Percentiles rank a stretch among this genome's conserved stretches.
Conservation (phyloP, 805 yeast species). For the Candida namnaoensis region DNA sequence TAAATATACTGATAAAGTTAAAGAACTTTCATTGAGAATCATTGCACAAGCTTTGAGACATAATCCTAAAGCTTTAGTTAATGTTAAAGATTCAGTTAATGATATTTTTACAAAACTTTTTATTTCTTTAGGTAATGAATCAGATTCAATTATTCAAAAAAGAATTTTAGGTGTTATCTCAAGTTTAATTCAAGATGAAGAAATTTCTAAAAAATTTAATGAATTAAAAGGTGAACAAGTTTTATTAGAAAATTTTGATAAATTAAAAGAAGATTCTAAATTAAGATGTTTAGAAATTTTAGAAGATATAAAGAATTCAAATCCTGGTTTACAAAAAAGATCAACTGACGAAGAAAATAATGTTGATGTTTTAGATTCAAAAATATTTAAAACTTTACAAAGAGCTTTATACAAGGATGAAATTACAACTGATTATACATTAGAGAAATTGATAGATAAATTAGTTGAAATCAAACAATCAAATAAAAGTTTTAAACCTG, state of each 20-base stretch:
- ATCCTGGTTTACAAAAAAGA: slow-evolving; percentile 3
- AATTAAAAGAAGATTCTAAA: slow-evolving; percentile 18
- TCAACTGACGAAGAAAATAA: slow-evolving; percentile 3
- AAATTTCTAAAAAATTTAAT: slow-evolving; percentile 21
- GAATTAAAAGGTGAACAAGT: slow-evolving; percentile 11
- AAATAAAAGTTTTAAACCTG: slow-evolving; percentile 22
- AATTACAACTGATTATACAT: slow-evolving; percentile 27
- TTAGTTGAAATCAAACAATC: slow-evolving; percentile 25
- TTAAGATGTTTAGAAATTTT: slow-evolving; percentile 35
- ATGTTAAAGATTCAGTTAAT: slow-evolving; percentile 12
- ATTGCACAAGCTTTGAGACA: slow-evolving; percentile 67
- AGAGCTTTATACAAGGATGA: slow-evolving; percentile 16
- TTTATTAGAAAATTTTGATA: slow-evolving; percentile 16
- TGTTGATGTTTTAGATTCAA: slow-evolving; percentile 2
- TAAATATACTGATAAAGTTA: slow-evolving; percentile 12
- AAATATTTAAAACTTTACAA: slow-evolving; percentile 10
- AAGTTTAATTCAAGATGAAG: slow-evolving; percentile 28
- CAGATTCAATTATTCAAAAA: slow-evolving; percentile 30
- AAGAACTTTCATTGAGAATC: slow-evolving; percentile 50
- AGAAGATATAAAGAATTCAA: slow-evolving; percentile 27
- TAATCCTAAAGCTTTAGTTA: slow-evolving; percentile 51
- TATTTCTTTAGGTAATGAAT: slow-evolving; percentile 4
- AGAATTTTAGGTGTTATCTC: slow-evolving; percentile 44
- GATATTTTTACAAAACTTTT: slow-evolving; percentile 8
- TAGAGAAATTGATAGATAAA: slow-evolving; percentile 32